Percentiles rank a stretch among this genome's conserved stretches.
phyloP scores from a whole-genome alignment of 2,329 filamentous ascomycete genomes.

The Cladosporium sp. region DNA sequence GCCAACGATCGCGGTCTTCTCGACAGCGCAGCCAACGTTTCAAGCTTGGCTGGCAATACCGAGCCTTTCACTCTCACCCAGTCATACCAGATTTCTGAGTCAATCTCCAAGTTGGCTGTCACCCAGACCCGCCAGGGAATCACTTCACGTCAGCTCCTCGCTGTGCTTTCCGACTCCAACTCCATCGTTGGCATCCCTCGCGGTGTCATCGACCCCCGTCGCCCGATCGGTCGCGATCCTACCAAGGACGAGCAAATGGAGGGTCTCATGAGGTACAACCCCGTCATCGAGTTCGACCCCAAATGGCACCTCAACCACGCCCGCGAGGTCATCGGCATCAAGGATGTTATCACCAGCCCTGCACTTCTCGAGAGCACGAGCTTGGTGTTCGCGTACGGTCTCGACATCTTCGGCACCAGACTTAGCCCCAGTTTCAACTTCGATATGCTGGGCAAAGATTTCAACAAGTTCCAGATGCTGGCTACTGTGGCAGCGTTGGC shows the following conservation, averaged over 20 bases:
- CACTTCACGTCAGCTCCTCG: constrained; percentile 77
- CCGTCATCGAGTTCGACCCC: constrained; percentile 79
- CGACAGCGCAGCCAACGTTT: constrained; percentile 69
- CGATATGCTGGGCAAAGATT: constrained; percentile 88
- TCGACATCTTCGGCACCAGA: constrained; percentile 85
- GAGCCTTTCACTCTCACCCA: constrained; percentile 77
- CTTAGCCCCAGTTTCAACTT: constrained; percentile 87
- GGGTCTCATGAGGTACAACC: constrained; percentile 73
- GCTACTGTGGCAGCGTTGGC: constrained; percentile 79
- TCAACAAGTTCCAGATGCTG: constrained; percentile 85
- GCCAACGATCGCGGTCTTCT: constrained; percentile 84
- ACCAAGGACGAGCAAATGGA: constrained; percentile 79
- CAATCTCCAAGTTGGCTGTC: constrained; percentile 77
- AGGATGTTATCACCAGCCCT: constrained; percentile 70
- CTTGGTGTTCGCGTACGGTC: constrained; percentile 81
- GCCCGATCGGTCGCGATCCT: constrained; percentile 81
- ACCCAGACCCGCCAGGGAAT: constrained; percentile 93
- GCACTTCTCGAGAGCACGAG: constrained; percentile 89
- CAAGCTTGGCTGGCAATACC: constrained; percentile 66
- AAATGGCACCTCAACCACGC: constrained; percentile 78
- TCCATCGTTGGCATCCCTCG: constrained; percentile 79
- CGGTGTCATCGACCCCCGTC: constrained; percentile 76
- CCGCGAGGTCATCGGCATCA: constrained; percentile 75
- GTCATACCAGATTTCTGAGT: constrained; percentile 75
- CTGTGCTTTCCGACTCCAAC: constrained; percentile 70